phyloP scores from a whole-genome alignment of 371 early-diverging fungal genomes.

The Rhizopus microsporus region DNA sequence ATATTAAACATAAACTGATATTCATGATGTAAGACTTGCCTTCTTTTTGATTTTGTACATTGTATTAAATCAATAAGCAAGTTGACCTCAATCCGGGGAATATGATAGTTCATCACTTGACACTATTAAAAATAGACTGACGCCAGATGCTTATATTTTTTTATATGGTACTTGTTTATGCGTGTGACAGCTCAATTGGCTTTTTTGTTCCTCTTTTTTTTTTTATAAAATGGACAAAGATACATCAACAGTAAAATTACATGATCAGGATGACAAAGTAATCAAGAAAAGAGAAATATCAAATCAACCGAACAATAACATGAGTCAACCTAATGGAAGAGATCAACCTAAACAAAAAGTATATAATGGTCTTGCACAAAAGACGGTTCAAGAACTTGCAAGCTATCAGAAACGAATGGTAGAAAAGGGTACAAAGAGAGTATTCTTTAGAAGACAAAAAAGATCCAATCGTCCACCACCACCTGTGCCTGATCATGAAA shows the following conservation, averaged over 20 bases:
- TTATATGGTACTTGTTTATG: too few species aligned
- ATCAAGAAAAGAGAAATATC: background rate
- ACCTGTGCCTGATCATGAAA: background rate
- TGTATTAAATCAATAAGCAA: too few species aligned
- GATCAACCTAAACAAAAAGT: background rate
- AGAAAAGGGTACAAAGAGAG: background rate
- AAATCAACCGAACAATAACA: background rate
- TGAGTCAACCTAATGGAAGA: too few species aligned
- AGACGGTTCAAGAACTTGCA: slow-evolving; percentile 14
- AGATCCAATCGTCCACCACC: background rate
- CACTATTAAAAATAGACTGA: too few species aligned
- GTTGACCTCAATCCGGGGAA: too few species aligned
- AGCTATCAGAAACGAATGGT: slow-evolving; percentile 9
- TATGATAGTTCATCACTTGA: too few species aligned
- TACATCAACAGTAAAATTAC: background rate
- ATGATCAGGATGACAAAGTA: background rate
- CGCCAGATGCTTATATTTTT: too few species aligned
- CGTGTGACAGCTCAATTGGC: background rate
- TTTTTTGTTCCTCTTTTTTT: background rate
- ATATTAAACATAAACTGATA: background rate
- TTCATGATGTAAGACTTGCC: background rate
- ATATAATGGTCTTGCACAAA: slow-evolving; percentile 5
- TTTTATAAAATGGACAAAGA: background rate
- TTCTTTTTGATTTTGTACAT: background rate
- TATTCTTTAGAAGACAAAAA: background rate